These are phyloP conservation scores for Madurella fahalii DNA, from an alignment of 2,329 filamentous ascomycete genomes.

Conservation along the genomic window DNA sequence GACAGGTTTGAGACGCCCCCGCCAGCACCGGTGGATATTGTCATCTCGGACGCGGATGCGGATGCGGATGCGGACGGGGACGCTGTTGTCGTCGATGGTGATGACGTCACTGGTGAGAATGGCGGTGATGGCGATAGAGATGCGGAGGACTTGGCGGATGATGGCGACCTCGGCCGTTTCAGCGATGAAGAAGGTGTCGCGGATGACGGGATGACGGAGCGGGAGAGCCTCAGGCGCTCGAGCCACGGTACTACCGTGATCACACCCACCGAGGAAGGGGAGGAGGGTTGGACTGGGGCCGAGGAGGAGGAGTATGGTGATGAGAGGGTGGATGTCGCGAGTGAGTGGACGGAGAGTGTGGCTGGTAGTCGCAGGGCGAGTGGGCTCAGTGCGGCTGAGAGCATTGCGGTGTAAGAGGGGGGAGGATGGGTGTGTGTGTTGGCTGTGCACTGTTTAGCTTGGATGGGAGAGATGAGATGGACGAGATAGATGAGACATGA, in stretches of 20 bases:
- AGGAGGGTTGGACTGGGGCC: conserved; percentile 7
- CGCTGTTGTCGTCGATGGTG: not conserved
- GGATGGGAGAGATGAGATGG: not conserved
- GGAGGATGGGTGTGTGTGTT: too few species aligned
- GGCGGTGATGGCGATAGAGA: conserved; percentile 9
- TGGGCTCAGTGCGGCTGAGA: conserved; percentile 6
- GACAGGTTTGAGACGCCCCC: not conserved
- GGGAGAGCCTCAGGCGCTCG: conserved; percentile 45
- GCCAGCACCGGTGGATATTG: conserved; percentile 10
- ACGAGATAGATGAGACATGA: not conserved
- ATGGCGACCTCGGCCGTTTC: conserved; percentile 11
- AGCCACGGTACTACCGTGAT: conserved; percentile 48
- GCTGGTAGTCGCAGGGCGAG: conserved; percentile 26
- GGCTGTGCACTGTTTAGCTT: too few species aligned
- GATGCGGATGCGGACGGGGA: not conserved
- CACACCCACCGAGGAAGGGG: conserved; percentile 29
- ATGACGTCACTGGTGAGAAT: not conserved
- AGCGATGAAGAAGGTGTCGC: conserved; percentile 14
- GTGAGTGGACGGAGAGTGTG: conserved; percentile 48
- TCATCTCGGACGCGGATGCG: not conserved
- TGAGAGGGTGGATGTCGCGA: conserved; percentile 34
- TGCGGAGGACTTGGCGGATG: conserved; percentile 6
- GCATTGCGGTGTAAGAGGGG: not conserved
- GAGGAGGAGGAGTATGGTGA: conserved; percentile 35
- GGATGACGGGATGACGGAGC: conserved; percentile 46